A percentile compares a stretch with the other conserved stretches of the same genome.
These are phyloP conservation scores for Salvia splendens DNA, from an alignment of 257 asterid genomes.

Conservation along the genomic window DNA sequence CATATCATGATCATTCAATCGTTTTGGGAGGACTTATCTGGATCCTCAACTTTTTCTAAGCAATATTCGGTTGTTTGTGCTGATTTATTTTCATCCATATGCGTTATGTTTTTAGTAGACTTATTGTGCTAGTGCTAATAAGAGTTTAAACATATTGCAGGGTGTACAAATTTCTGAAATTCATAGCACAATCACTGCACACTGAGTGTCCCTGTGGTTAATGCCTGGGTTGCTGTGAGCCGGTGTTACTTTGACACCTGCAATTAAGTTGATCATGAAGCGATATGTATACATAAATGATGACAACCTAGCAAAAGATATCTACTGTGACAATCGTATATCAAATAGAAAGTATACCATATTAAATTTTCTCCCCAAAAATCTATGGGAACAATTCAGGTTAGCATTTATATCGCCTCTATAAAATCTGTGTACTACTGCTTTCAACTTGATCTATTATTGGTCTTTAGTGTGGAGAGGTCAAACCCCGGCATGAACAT, in stretches of 20 bases:
- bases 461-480: constrained; percentile 16
- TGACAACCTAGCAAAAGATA: constrained; percentile 64
- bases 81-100: constrained; percentile 1
- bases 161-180: constrained; percentile 27
- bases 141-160: constrained; percentile 35
- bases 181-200: constrained; percentile 22
- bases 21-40: constrained; percentile 10
- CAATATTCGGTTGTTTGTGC: background rate
- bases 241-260: constrained; percentile 31
- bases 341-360: constrained; percentile 94
- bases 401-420: constrained; percentile 30
- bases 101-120: constrained; percentile 2
- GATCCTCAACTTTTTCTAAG: constrained; percentile 14
- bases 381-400: constrained; percentile 99
- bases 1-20: constrained; percentile 5
- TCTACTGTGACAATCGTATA: constrained; percentile 87
- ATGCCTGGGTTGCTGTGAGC: constrained; percentile 36
- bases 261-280: constrained; percentile 63
- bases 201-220: constrained; percentile 24
- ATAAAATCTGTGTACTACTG: constrained; percentile 17
- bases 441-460: constrained; percentile 4
- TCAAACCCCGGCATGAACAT: constrained; percentile 7
- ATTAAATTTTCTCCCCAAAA: constrained; percentile 93
- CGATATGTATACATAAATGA: constrained; percentile 86
- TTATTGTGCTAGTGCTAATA: constrained; percentile 13